Percentiles rank a stretch among this genome's conserved stretches.
phyloP scores from a whole-genome alignment of 768 basidiomycete species.

The Termitomyces sp. region DNA sequence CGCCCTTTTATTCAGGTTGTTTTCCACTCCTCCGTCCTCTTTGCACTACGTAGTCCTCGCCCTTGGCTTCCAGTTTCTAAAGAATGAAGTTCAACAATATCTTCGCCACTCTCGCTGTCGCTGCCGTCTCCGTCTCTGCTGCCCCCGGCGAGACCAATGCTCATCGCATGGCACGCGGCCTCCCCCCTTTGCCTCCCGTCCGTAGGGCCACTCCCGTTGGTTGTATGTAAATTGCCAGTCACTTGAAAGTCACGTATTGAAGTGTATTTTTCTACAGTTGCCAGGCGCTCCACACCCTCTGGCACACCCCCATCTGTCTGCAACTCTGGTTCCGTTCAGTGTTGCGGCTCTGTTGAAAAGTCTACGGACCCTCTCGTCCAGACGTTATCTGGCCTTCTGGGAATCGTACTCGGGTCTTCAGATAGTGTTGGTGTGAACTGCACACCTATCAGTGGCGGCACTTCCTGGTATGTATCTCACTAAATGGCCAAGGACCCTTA shows the following conservation, averaged over 20 bases:
- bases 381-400: slow-evolving; percentile 28
- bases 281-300: slow-evolving; percentile 35
- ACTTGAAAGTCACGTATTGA: neutral
- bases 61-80: slow-evolving; percentile 14
- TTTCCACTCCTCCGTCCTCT: slow-evolving; percentile 5
- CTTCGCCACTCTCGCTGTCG: slow-evolving; percentile 35
- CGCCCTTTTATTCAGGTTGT: slow-evolving; percentile 8
- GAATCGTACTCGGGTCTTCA: slow-evolving; percentile 22
- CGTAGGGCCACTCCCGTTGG: slow-evolving; percentile 32
- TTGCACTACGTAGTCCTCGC: slow-evolving; percentile 2
- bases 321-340: slow-evolving; percentile 40
- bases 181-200: slow-evolving; percentile 45
- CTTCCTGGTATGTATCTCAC: slow-evolving; percentile 26
- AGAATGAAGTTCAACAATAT: slow-evolving; percentile 40
- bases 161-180: slow-evolving; percentile 48
- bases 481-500: neutral
- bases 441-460: slow-evolving; percentile 27
- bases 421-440: slow-evolving; percentile 33
- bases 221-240: slow-evolving; percentile 22
- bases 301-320: slow-evolving; percentile 26
- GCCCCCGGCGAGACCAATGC: slow-evolving; percentile 45
- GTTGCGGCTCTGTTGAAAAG: slow-evolving; percentile 35
- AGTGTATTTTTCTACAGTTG: slow-evolving; percentile 24
- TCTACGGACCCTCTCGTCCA: slow-evolving; percentile 14
- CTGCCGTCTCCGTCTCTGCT: slow-evolving; percentile 34